Percentiles rank a stretch among this genome's conserved stretches.
These are phyloP conservation scores for Micractinium sp. DNA, from an alignment of 139 green algal species.

Conservation along the genomic window DNA sequence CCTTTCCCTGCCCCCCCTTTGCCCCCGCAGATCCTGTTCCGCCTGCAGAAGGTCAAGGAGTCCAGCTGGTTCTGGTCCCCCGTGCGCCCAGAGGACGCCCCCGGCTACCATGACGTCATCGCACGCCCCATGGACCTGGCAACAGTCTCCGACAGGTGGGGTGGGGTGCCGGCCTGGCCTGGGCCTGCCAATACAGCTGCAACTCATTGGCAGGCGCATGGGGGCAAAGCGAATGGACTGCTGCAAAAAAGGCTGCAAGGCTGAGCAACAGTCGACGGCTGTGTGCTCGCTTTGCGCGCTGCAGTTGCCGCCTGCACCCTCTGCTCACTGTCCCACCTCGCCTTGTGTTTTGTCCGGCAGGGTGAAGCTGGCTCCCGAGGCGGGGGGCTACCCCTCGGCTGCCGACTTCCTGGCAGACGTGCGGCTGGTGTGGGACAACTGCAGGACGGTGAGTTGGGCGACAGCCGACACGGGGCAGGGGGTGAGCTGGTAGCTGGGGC, in stretches of 20 bases:
- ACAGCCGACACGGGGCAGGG: background rate
- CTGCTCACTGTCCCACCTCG: no score
- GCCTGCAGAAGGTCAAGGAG: constrained; percentile 12
- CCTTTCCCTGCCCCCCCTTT: background rate
- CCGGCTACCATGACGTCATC: constrained; percentile 53
- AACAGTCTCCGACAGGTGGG: constrained; percentile 43
- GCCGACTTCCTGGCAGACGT: constrained; percentile 50
- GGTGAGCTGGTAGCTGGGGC: background rate
- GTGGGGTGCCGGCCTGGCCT: no score
- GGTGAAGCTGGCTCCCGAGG: background rate
- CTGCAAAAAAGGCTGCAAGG: no score
- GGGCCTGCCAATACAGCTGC: no score
- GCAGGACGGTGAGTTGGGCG: background rate
- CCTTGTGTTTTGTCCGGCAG: no score
- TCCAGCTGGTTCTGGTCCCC: constrained; percentile 27
- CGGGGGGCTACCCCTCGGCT: constrained; percentile 33
- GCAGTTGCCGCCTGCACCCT: no score
- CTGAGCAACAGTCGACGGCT: no score
- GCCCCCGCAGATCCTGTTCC: constrained; percentile 7
- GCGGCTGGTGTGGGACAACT: constrained; percentile 55
- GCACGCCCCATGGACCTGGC: constrained; percentile 63
- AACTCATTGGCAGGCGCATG: no score
- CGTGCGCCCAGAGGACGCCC: constrained; percentile 40
- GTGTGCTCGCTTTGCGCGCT: no score
- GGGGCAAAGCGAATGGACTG: no score